A percentile compares a stretch with the other conserved stretches of the same genome.
Conservation (phyloP, 805 yeast species). For the Saturnispora dispora region DNA sequence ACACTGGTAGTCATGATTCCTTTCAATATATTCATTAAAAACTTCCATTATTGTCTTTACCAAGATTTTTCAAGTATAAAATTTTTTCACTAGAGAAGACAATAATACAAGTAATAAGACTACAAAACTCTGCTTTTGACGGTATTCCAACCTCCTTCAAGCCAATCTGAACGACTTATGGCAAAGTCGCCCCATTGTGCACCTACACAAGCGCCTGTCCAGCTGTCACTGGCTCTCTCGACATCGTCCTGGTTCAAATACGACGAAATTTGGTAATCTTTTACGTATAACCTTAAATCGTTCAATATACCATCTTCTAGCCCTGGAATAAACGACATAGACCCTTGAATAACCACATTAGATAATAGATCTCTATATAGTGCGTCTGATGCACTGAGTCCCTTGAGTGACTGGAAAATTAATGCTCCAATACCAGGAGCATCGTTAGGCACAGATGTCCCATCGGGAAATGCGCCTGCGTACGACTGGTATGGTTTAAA, state of each 20-base stretch:
- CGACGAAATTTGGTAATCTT: slow-evolving; percentile 37
- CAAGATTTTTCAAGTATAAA: not conserved
- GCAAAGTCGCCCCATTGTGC: slow-evolving; percentile 52
- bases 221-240: slow-evolving; percentile 51
- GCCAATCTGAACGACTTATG: slow-evolving; percentile 54
- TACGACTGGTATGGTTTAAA: slow-evolving; percentile 52
- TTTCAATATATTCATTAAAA: slow-evolving; percentile 3
- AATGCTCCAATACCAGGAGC: slow-evolving; percentile 43
- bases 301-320: slow-evolving; percentile 45
- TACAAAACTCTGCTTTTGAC: slow-evolving; percentile 2
- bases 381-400: slow-evolving; percentile 36
- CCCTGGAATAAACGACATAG: slow-evolving; percentile 46
- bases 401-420: slow-evolving; percentile 36
- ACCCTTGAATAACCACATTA: slow-evolving; percentile 54
- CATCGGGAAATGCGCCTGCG: slow-evolving; percentile 12
- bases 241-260: slow-evolving; percentile 31
- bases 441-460: slow-evolving; percentile 32
- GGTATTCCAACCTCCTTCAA: slow-evolving; percentile 46
- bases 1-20: not conserved
- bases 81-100: not conserved
- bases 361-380: slow-evolving; percentile 32
- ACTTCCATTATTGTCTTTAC: not conserved
- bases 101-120: not conserved
- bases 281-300: slow-evolving; percentile 47
- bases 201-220: slow-evolving; percentile 69